Evolutionary conservation across 805 yeast genomes (phyloP).

Genomic region (Kodamaea hsintzibuensis): DNA sequence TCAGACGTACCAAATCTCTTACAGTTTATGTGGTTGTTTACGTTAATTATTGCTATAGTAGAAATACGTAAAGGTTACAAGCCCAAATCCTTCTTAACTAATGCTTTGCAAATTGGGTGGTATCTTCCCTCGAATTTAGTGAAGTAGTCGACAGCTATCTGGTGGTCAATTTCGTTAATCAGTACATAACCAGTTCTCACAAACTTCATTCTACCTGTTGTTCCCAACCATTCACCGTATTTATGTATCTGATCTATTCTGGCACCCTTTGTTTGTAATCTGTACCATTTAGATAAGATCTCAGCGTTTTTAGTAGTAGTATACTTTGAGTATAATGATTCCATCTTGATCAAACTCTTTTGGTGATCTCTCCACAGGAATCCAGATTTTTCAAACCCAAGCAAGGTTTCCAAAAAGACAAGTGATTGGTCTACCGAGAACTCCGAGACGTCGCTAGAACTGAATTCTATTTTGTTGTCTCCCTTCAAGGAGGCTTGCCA

Average conservation of each 20-base stretch:
- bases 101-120: slow-evolving; percentile 40
- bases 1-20: neutral
- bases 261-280: slow-evolving; percentile 60
- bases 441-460: slow-evolving; percentile 47
- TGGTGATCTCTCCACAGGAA: slow-evolving; percentile 40
- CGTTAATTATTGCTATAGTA: neutral
- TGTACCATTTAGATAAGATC: slow-evolving; percentile 74
- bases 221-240: slow-evolving; percentile 55
- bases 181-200: slow-evolving; percentile 35
- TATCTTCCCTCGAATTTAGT: slow-evolving; percentile 20
- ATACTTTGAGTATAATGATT: slow-evolving; percentile 39
- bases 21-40: neutral
- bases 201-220: slow-evolving; percentile 39
- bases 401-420: slow-evolving; percentile 72
- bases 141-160: slow-evolving; percentile 30
- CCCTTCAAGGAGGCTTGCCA: slow-evolving; percentile 50
- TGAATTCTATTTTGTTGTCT: slow-evolving; percentile 32
- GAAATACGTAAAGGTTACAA: slow-evolving; percentile 12
- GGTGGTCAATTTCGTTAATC: slow-evolving; percentile 24
- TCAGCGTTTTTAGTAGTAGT: slow-evolving; percentile 71
- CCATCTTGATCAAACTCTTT: slow-evolving; percentile 33
- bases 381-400: slow-evolving; percentile 46
- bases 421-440: slow-evolving; percentile 78
- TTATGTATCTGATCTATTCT: slow-evolving; percentile 46
- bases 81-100: slow-evolving; percentile 83